Evolutionary conservation across 768 basidiomycete species (phyloP).

Genomic region (Phanerochaete carnosa): DNA sequence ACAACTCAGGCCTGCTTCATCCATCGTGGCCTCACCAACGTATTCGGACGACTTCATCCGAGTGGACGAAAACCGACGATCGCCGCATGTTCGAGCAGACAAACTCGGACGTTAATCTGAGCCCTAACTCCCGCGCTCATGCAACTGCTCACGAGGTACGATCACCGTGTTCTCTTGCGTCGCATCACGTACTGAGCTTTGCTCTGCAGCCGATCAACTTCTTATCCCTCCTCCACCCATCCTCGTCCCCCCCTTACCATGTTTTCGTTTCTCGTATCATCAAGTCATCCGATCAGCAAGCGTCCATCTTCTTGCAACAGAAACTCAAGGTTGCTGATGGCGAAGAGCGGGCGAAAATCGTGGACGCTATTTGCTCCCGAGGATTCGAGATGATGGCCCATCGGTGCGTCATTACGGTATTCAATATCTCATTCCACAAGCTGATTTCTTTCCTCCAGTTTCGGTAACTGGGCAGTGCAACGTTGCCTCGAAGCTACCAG

Average conservation of each 20-base stretch:
- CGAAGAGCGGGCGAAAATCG: constrained; percentile 76
- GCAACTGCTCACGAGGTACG: constrained; percentile 49
- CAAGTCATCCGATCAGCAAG: constrained; percentile 88
- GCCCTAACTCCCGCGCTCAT: constrained; percentile 18
- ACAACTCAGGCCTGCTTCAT: constrained; percentile 16
- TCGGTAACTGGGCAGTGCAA: constrained; percentile 91
- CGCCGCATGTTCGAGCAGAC: constrained; percentile 6
- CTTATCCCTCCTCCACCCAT: constrained; percentile 79
- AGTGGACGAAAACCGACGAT: constrained; percentile 25
- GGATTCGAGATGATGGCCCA: constrained; percentile 95
- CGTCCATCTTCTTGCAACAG: constrained; percentile 86
- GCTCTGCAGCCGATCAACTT: constrained; percentile 78
- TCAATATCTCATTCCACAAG: background rate
- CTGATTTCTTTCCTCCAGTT: constrained; percentile 40
- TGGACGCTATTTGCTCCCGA: constrained; percentile 80
- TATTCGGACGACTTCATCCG: constrained; percentile 19
- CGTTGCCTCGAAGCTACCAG: constrained; percentile 81
- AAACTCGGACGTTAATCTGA: background rate
- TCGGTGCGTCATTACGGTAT: constrained; percentile 39
- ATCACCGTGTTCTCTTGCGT: background rate
- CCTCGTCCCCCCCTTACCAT: constrained; percentile 79
- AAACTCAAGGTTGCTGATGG: constrained; percentile 84
- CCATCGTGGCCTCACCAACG: constrained; percentile 20
- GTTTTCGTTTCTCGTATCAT: constrained; percentile 83
- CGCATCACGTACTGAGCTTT: background rate